Conservation (phyloP, 2,329 filamentous ascomycete species). For the Tricladium varicosporioides region DNA sequence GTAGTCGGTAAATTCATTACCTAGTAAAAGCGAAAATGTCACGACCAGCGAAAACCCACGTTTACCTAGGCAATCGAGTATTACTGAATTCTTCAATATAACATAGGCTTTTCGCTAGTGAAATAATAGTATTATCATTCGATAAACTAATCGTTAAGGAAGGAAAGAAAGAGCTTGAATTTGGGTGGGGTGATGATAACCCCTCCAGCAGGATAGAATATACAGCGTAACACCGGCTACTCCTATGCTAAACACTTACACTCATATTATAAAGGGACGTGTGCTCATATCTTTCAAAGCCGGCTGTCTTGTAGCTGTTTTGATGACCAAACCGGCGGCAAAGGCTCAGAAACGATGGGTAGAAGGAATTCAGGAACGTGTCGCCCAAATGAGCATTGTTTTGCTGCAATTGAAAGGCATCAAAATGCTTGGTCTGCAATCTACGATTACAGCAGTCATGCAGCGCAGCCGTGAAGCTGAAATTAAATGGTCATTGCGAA, state of each 20-base stretch:
- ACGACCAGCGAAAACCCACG: too few relatives aligned
- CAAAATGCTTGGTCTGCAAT: slow-evolving; percentile 2
- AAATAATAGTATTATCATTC: too few relatives aligned
- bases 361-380: slow-evolving; percentile 1
- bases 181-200: too few relatives aligned
- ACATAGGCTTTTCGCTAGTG: too few relatives aligned
- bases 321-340: slow-evolving; percentile 3
- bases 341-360: slow-evolving; percentile 1
- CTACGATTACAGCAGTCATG: neutral
- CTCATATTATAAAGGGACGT: neutral
- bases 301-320: slow-evolving; percentile 1
- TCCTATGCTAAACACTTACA: too few relatives aligned
- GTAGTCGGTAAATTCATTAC: neutral
- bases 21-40: neutral
- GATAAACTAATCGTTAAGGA: too few relatives aligned
- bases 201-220: too few relatives aligned
- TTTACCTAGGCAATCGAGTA: too few relatives aligned
- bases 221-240: too few relatives aligned
- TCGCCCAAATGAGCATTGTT: neutral
- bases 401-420: neutral
- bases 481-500: neutral
- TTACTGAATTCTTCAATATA: too few relatives aligned
- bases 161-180: too few relatives aligned
- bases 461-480: neutral
- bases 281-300: slow-evolving; percentile 1